These are phyloP conservation scores for Globisporangium splendens DNA, from an alignment of 352 stramenopile species.

Conservation along the genomic window DNA sequence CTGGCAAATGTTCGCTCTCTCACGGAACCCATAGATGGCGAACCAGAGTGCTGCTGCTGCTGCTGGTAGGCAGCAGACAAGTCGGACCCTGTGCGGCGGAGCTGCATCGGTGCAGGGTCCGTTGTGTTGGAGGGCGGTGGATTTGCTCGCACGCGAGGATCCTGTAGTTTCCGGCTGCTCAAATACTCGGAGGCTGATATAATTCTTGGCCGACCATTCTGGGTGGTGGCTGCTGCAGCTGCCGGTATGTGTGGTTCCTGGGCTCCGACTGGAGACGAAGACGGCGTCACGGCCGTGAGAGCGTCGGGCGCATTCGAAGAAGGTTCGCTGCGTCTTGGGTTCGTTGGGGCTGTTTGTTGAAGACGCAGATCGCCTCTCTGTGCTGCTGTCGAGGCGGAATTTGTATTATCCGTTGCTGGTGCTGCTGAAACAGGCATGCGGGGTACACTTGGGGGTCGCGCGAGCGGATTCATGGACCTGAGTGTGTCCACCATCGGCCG, in stretches of 20 bases:
- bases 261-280: constrained; percentile 1
- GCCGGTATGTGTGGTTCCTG: background rate
- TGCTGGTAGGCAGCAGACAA: too few relatives aligned
- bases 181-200: constrained; percentile 15
- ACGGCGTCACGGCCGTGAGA: background rate
- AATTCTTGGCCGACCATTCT: constrained; percentile 4
- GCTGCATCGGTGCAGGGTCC: background rate
- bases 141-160: constrained; percentile 1
- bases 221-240: background rate
- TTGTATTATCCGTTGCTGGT: too few relatives aligned
- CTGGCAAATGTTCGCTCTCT: constrained; percentile 10
- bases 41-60: too few relatives aligned
- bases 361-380: background rate
- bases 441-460: constrained; percentile 10
- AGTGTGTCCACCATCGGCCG: constrained; percentile 23
- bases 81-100: constrained; percentile 3
- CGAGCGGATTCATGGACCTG: constrained; percentile 8
- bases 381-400: too few relatives aligned
- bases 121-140: background rate
- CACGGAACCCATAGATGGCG: background rate
- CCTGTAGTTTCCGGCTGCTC: constrained; percentile 12
- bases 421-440: too few relatives aligned
- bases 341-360: background rate
- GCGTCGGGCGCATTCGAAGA: background rate
- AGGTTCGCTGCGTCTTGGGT: constrained; percentile 2